phyloP scores from a whole-genome alignment of 2,329 filamentous ascomycete genomes.

The Aspergillaceae sp. region DNA sequence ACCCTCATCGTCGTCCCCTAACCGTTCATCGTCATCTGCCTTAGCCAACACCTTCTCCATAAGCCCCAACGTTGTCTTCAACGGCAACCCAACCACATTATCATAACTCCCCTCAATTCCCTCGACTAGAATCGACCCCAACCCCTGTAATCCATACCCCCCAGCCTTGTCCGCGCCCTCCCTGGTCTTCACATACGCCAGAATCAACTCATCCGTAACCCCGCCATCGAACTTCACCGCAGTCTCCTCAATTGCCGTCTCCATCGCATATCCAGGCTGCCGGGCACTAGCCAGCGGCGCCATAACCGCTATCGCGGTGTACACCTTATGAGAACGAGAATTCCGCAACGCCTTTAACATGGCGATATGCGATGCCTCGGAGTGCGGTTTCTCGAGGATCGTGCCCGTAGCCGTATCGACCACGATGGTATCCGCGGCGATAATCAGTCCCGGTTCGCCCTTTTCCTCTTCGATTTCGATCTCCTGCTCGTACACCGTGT shows the following conservation, averaged over 20 bases:
- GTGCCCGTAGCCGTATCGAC: conserved; percentile 60
- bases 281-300: conserved; percentile 70
- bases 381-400: conserved; percentile 85
- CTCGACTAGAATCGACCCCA: conserved; percentile 79
- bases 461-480: conserved; percentile 44
- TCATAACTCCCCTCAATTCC: conserved; percentile 83
- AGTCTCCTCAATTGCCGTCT: conserved; percentile 80
- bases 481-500: conserved; percentile 59
- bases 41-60: conserved; percentile 82
- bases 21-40: conserved; percentile 56
- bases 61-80: conserved; percentile 66
- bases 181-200: conserved; percentile 59
- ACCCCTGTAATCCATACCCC: conserved; percentile 87
- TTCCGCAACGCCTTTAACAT: conserved; percentile 81
- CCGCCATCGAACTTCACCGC: conserved; percentile 73
- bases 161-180: conserved; percentile 96
- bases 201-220: conserved; percentile 71
- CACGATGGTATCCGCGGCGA: conserved; percentile 86
- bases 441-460: conserved; percentile 72
- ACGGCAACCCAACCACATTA: conserved; percentile 86
- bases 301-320: conserved; percentile 78
- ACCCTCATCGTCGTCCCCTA: conserved; percentile 28
- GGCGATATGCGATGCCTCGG: conserved; percentile 67
- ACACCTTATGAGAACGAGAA: conserved; percentile 67
- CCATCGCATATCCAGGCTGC: conserved; percentile 77